These are phyloP conservation scores for Vicia sativa DNA, from an alignment of 306 rosid genomes.

Conservation along the genomic window DNA sequence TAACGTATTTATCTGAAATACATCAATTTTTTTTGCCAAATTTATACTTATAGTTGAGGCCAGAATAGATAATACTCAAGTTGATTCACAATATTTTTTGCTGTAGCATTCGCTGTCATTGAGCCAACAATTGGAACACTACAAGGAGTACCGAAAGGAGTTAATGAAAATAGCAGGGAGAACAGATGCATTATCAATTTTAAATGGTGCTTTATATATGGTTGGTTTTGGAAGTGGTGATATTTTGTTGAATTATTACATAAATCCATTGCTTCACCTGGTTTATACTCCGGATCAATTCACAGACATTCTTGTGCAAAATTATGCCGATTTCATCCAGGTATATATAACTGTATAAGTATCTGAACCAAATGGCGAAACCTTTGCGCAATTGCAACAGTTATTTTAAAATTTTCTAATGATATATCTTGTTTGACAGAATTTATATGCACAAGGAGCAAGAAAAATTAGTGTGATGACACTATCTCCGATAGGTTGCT, in stretches of 20 bases:
- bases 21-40: too few species aligned
- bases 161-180: constrained; percentile 51
- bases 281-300: constrained; percentile 53
- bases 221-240: constrained; percentile 64
- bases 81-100: not conserved
- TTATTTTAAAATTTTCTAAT: not conserved
- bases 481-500: not conserved
- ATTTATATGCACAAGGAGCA: constrained; percentile 4
- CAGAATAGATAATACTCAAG: not conserved
- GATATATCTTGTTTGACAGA: not conserved
- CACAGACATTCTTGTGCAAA: constrained; percentile 53
- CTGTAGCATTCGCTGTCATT: constrained; percentile 60
- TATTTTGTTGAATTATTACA: constrained; percentile 70
- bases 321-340: constrained; percentile 57
- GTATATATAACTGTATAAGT: constrained; percentile 23
- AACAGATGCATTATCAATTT: constrained; percentile 51
- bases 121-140: constrained; percentile 59
- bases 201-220: constrained; percentile 59
- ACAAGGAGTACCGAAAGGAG: constrained; percentile 56
- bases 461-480: not conserved
- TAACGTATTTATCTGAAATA: too few species aligned
- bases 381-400: too few species aligned
- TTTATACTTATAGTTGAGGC: too few species aligned
- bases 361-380: too few species aligned
- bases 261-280: constrained; percentile 57